A percentile compares a stretch with the other conserved stretches of the same genome.
phyloP scores from a whole-genome alignment of 2,329 filamentous ascomycete species.

The Seiridium cupressi region DNA sequence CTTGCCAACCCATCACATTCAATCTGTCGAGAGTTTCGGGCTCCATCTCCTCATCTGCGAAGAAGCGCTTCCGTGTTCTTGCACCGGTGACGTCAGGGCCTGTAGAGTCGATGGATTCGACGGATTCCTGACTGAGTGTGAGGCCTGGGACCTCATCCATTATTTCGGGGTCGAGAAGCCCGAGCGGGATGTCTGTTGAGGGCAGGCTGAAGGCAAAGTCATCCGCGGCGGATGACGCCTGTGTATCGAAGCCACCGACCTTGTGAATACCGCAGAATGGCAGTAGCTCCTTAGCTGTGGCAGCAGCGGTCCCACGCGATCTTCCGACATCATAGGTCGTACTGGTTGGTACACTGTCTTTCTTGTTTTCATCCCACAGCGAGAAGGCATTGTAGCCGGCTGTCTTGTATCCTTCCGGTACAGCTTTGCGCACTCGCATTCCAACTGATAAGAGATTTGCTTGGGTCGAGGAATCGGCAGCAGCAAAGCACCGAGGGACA shows the following conservation, averaged over 20 bases:
- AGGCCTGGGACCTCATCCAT: conserved; percentile 44
- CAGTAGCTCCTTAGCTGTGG: conserved; percentile 58
- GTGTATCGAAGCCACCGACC: conserved; percentile 65
- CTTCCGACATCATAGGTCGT: conserved; percentile 13
- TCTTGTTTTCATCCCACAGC: conserved; percentile 44
- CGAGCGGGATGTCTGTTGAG: conserved; percentile 6
- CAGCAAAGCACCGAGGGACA: conserved; percentile 7
- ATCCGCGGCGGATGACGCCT: conserved; percentile 37
- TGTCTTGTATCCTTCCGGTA: conserved; percentile 93
- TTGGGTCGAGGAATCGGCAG: conserved; percentile 55
- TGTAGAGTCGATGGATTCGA: conserved; percentile 31
- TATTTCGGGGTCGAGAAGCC: conserved; percentile 13
- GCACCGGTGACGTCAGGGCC: conserved; percentile 12
- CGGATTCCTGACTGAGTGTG: conserved; percentile 56
- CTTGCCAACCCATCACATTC: conserved; percentile 19
- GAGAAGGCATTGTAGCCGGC: conserved; percentile 51
- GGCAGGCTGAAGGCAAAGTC: conserved; percentile 14
- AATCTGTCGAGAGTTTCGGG: conserved; percentile 17
- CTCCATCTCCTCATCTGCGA: conserved; percentile 41
- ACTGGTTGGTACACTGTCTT: conserved; percentile 7
- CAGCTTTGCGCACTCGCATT: conserved; percentile 90
- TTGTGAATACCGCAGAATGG: conserved; percentile 82
- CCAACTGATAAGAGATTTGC: conserved; percentile 86
- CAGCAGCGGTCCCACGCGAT: conserved; percentile 21
- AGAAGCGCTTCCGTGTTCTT: conserved; percentile 46